phyloP scores from a whole-genome alignment of 106 monocot species.

The Dactylorhiza incarnata region DNA sequence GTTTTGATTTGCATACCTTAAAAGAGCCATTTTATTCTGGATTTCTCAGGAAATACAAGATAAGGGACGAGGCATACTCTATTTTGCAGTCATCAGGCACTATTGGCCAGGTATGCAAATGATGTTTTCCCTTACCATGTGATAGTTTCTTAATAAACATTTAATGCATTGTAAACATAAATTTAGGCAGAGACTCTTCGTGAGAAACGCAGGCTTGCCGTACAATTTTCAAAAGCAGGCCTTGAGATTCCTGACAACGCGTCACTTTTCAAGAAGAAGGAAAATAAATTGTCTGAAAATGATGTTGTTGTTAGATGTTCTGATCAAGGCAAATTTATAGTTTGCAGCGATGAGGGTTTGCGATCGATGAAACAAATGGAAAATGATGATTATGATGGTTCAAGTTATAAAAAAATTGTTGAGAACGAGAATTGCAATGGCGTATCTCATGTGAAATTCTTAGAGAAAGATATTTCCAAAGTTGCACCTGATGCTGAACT shows the following conservation, averaged over 20 bases:
- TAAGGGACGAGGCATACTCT: constrained; percentile 51
- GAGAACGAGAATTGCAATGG: background rate
- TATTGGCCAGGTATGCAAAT: constrained; percentile 69
- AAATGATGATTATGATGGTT: constrained; percentile 2
- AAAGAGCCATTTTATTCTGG: background rate
- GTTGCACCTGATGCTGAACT: background rate
- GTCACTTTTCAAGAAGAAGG: constrained; percentile 41
- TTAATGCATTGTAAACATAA: background rate
- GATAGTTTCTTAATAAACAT: background rate
- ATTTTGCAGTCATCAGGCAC: constrained; percentile 81
- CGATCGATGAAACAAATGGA: constrained; percentile 5
- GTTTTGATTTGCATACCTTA: background rate
- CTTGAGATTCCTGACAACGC: constrained; percentile 54
- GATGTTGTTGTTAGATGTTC: constrained; percentile 2
- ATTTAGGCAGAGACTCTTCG: constrained; percentile 50
- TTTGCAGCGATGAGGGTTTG: background rate
- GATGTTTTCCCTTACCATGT: background rate
- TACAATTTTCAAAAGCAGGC: constrained; percentile 75
- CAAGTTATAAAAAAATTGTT: background rate
- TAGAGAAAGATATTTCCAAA: background rate
- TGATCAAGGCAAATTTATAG: constrained; percentile 5
- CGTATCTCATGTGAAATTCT: background rate
- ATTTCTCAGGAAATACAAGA: constrained; percentile 56
- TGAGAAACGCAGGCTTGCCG: constrained; percentile 61
- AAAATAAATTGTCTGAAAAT: constrained; percentile 8